Base-by-base conservation (phyloP, 2,329 filamentous ascomycete species). In the Epichloe uncinata region DNA sequence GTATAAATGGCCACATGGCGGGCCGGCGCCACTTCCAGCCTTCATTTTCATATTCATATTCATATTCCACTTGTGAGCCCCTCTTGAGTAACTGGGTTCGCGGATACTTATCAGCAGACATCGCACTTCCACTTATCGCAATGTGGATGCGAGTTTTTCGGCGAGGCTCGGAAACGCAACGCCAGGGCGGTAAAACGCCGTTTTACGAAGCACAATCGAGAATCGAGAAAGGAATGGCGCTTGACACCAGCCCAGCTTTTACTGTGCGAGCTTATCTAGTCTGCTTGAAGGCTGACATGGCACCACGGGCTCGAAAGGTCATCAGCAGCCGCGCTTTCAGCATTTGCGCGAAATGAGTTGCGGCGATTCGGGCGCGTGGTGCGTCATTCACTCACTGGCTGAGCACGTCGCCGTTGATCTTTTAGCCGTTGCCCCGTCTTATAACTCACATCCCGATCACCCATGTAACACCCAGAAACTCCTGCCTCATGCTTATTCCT, bases 131-230 rank as follows among this genome's bases (percentile, higher is more conserved):
- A 6, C 26, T 34, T 42, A 26, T 30, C 26, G 38, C 22, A n/a
- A 42, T 40, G 38, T 22, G 22, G 38, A 41, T 30, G 18, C 13
- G 13, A 30, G 13, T 11, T 22, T 30, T 30, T 42, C 46, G 18
- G 38, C 46, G 37, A 48, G 46, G 22, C 20, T 40, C 26, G 38
- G 16, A 37, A 38, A 40, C 15, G 13, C 36, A 55, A 56, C 49
- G 47, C 40, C 44, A 41, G 38, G 46, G 48, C 46, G 54, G 47
- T 48, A 12, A 42, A 26, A 48, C 26, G 11, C 16, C 45, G 47
- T 50, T 54, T 66, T 67, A 67, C 65, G 63, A 65, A 66, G 61
- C 63, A 58, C 55, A 61, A 67, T 64, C 66, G 54, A 64, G 60
- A 12, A 30, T 30, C n/a, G 30, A 35, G 42, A 13, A 45, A 45